These are phyloP conservation scores for Tricholoma sp. DNA, from an alignment of 768 basidiomycete species.

Conservation along the genomic window DNA sequence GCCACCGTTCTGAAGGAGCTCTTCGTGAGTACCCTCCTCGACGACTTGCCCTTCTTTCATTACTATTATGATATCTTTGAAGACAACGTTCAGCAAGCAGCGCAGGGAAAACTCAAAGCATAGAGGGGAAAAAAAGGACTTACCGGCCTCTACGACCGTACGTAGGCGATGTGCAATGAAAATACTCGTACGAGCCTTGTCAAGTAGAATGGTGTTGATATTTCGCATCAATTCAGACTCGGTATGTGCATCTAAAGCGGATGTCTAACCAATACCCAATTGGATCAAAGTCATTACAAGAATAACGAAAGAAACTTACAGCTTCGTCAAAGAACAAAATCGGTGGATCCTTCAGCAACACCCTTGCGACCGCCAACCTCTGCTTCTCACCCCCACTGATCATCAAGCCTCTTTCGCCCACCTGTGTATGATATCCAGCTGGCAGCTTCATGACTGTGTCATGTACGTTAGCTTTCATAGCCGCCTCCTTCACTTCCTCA, in stretches of 20 bases:
- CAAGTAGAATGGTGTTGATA: conserved; percentile 73
- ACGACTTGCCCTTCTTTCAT: conserved; percentile 86
- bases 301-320: conserved; percentile 44
- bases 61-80: conserved; percentile 85
- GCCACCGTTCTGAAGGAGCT: conserved; percentile 66
- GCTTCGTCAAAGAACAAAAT: conserved; percentile 99
- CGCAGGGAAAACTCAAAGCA: not conserved
- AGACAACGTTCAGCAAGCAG: not conserved
- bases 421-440: conserved; percentile 83
- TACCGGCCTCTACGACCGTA: conserved; percentile 87
- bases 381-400: conserved; percentile 99
- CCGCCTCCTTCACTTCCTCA: conserved; percentile 82
- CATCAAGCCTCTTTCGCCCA: conserved; percentile 97
- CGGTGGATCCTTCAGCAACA: conserved; percentile 89
- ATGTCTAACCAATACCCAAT: conserved; percentile 55
- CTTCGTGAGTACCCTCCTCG: conserved; percentile 92
- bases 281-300: not conserved
- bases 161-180: conserved; percentile 94
- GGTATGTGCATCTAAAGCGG: conserved; percentile 91
- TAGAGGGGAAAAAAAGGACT: conserved; percentile 13
- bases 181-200: conserved; percentile 83
- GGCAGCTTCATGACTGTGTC: conserved; percentile 75
- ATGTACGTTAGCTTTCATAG: conserved; percentile 84
- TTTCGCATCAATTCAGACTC: conserved; percentile 95
- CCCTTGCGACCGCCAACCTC: conserved; percentile 87